Conservation (phyloP, 495 filamentous ascomycete genomes). For the Pseudoneurospora amorphoporcata region DNA sequence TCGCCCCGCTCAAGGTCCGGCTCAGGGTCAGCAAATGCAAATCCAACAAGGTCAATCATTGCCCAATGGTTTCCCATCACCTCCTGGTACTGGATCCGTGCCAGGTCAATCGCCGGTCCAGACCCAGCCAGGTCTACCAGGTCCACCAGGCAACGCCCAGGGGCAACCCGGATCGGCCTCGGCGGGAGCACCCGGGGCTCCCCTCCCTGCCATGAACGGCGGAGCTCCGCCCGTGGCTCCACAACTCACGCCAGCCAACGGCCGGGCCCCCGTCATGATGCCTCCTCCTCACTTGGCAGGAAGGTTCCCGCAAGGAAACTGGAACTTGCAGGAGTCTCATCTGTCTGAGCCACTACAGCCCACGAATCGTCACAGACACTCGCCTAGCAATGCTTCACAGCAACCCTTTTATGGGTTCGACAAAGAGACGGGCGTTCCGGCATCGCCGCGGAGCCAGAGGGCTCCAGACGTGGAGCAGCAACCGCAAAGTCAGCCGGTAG, state of each 20-base stretch:
- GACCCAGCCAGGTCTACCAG: conserved; percentile 1
- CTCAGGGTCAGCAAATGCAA: conserved; percentile 12
- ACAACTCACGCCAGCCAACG: conserved; percentile 1
- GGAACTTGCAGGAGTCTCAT: conserved; percentile 36
- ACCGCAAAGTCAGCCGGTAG: conserved; percentile 7
- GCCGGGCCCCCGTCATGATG: conserved; percentile 6
- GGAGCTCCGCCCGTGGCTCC: background rate
- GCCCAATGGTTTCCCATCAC: background rate
- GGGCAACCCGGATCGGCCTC: background rate
- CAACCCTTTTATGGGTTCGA: conserved; percentile 28
- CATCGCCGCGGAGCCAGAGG: conserved; percentile 10
- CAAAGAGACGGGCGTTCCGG: conserved; percentile 31
- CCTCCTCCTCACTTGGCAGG: conserved; percentile 15
- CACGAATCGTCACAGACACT: conserved; percentile 24
- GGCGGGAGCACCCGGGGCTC: conserved; percentile 3
- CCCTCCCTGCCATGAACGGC: conserved; percentile 7
- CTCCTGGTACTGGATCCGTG: background rate
- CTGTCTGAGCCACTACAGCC: conserved; percentile 33
- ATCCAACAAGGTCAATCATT: conserved; percentile 8
- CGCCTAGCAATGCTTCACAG: conserved; percentile 26
- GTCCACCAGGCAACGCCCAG: conserved; percentile 14
- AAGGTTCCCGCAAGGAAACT: conserved; percentile 23
- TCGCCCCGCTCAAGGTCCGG: conserved; percentile 14
- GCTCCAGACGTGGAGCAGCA: conserved; percentile 9
- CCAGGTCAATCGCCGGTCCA: conserved; percentile 2